Evolutionary conservation across 208 protist species (phyloP).

Genomic region (Wallacemonas sp.): DNA sequence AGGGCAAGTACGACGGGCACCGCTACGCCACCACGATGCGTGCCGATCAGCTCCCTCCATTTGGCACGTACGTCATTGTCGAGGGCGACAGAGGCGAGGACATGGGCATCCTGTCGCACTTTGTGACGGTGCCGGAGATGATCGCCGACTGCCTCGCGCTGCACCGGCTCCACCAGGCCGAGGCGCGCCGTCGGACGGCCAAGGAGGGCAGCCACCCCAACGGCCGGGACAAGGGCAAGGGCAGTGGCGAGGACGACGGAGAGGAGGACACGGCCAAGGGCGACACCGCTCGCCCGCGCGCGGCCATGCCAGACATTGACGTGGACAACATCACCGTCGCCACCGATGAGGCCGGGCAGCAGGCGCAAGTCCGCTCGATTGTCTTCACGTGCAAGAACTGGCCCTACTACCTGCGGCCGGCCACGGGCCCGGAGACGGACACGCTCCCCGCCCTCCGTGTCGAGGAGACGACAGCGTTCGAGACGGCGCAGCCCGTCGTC

Average conservation of each 20-base stretch:
- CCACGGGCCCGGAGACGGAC: conserved; percentile 29
- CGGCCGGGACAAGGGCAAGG: conserved; percentile 16
- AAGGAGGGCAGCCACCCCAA: background rate
- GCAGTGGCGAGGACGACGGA: background rate
- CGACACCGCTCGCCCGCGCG: no score
- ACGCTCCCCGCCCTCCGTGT: conserved; percentile 14
- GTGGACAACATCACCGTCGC: conserved; percentile 7
- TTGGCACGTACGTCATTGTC: conserved; percentile 54
- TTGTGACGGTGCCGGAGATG: conserved; percentile 43
- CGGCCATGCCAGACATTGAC: background rate
- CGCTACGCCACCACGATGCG: conserved; percentile 41
- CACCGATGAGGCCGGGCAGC: conserved; percentile 1
- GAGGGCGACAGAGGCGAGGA: conserved; percentile 71
- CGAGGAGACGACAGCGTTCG: conserved; percentile 29
- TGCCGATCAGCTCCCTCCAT: conserved; percentile 16
- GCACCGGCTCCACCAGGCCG: conserved; percentile 21
- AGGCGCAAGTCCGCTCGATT: conserved; percentile 25
- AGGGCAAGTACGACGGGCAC: conserved; percentile 56
- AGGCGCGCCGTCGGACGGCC: background rate
- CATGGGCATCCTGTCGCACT: conserved; percentile 47
- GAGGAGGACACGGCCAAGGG: background rate
- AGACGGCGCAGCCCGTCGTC: conserved; percentile 35
- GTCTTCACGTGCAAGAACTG: conserved; percentile 33
- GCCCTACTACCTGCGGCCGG: conserved; percentile 42
- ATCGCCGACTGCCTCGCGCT: conserved; percentile 35